These are phyloP conservation scores for Lepiota brunneoincarnata DNA, from an alignment of 768 basidiomycete genomes.

Conservation along the genomic window DNA sequence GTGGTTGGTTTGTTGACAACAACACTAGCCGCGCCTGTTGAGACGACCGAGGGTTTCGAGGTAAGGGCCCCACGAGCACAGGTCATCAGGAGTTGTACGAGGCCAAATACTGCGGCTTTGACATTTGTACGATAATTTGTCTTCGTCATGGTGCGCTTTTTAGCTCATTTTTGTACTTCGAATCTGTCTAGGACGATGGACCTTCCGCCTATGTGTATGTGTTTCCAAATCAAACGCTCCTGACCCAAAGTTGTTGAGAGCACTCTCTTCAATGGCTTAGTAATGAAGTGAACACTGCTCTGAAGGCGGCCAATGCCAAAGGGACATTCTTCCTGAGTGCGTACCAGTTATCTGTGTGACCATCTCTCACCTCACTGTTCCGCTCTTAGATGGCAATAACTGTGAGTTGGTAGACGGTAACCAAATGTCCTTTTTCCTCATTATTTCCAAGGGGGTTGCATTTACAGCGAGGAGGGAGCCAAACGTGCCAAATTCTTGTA, in stretches of 20 bases:
- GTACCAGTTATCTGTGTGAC: not conserved
- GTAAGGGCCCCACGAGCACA: constrained; percentile 18
- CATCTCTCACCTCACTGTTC: not conserved
- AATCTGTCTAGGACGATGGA: constrained; percentile 29
- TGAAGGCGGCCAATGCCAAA: constrained; percentile 21
- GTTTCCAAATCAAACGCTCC: not conserved
- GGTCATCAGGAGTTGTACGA: constrained; percentile 32
- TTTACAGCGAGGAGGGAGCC: constrained; percentile 20
- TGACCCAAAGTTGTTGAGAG: not conserved
- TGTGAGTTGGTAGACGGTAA: not conserved
- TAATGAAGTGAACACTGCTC: constrained; percentile 17
- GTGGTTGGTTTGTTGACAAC: not conserved
- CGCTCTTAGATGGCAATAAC: constrained; percentile 10
- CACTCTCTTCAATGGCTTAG: not conserved
- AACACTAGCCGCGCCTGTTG: not conserved
- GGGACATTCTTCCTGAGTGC: constrained; percentile 33
- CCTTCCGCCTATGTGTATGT: constrained; percentile 30
- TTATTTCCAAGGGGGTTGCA: constrained; percentile 18
- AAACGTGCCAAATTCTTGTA: constrained; percentile 21
- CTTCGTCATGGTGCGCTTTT: not conserved
- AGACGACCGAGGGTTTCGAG: not conserved
- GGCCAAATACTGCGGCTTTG: constrained; percentile 35
- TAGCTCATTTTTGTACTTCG: not conserved
- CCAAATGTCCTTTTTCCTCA: not conserved
- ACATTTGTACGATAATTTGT: constrained; percentile 32